Base-by-base conservation (phyloP, 257 asterid genomes). In the Vinca minor region DNA sequence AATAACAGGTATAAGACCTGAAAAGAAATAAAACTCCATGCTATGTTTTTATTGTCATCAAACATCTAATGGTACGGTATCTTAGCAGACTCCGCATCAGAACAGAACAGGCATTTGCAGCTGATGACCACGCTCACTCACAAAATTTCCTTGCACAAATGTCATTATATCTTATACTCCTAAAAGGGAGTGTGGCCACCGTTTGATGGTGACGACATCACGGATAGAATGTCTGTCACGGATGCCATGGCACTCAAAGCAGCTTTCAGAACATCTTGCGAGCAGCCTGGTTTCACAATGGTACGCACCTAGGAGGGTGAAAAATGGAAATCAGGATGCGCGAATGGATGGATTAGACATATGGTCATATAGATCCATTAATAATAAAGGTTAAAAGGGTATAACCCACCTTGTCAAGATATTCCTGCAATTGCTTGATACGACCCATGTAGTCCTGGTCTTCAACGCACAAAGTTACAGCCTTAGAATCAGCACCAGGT, bases 271-370 rank as follows among this genome's bases (percentile, higher is more conserved):
- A 93, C 94, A 61, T 93, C 99, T 73, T 89, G 96, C 14, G 99
- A 84, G 76, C 99, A 93, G 31, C 99, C 99, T 0, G 97, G 97
- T 64, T 93, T 93, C 81, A 93, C 99, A 36, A 93, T 87, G 5
- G 89, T 74, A 1, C 96, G 96, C 63, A 93, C 99, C 98, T 93
- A 73, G 69, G 64, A 46, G 38, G 48, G 17, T 62, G 45, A 1
- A 23, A 26, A 18, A 48, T 17, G 14, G 49, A 20, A 45, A 15
- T 49, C 23, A 42, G 49, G 23, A 38, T 28, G 42, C 48, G n/a
- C n/a, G n/a, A 18, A 50, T 9, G 12, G 17, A 39, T 25, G 17
- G 17, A 25, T n/a, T n/a, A 23, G 14, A 29, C 41, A 25, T 54
- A n/a, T n/a, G n/a, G n/a, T n/a, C n/a, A n/a, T n/a, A n/a, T n/a